Conservation (phyloP, 768 basidiomycete species). For the Brasilioporus rufonigricans region DNA sequence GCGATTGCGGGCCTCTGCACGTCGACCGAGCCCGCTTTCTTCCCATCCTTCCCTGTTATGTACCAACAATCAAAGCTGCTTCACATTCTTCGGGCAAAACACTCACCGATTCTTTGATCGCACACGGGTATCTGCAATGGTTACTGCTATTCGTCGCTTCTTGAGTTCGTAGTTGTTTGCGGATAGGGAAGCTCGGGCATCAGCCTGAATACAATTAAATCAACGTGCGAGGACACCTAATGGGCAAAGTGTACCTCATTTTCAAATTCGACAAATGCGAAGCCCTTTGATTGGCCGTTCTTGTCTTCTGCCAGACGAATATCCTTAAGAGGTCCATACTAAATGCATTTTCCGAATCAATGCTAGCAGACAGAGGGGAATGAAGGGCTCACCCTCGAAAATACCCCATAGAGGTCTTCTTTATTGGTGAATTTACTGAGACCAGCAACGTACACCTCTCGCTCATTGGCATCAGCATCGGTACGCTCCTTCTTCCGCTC, state of each 20-base stretch:
- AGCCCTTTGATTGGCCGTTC: conserved; percentile 72
- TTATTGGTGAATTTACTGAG: conserved; percentile 76
- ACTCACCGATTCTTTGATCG: conserved; percentile 52
- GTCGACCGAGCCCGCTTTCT: conserved; percentile 57
- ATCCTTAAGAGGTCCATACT: conserved; percentile 85
- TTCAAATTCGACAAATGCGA: conserved; percentile 91
- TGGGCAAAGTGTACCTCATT: conserved; percentile 52
- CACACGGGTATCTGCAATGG: conserved; percentile 73
- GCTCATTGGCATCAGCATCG: conserved; percentile 79
- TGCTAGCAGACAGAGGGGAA: neutral
- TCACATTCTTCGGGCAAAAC: neutral
- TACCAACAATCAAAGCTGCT: neutral
- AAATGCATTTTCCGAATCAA: neutral
- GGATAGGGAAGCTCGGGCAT: conserved; percentile 66
- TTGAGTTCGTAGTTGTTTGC: conserved; percentile 89
- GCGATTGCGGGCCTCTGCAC: conserved; percentile 59
- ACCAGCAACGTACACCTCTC: conserved; percentile 87
- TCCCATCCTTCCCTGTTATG: conserved; percentile 37
- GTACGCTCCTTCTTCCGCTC: conserved; percentile 86
- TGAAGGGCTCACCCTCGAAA: conserved; percentile 58
- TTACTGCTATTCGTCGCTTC: conserved; percentile 87
- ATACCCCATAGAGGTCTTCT: conserved; percentile 74
- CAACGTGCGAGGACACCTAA: neutral
- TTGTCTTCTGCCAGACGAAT: conserved; percentile 77
- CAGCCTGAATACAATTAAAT: conserved; percentile 44